Evolutionary conservation across 495 filamentous ascomycete species (phyloP).

Genomic region (Penicillium paradoxum): DNA sequence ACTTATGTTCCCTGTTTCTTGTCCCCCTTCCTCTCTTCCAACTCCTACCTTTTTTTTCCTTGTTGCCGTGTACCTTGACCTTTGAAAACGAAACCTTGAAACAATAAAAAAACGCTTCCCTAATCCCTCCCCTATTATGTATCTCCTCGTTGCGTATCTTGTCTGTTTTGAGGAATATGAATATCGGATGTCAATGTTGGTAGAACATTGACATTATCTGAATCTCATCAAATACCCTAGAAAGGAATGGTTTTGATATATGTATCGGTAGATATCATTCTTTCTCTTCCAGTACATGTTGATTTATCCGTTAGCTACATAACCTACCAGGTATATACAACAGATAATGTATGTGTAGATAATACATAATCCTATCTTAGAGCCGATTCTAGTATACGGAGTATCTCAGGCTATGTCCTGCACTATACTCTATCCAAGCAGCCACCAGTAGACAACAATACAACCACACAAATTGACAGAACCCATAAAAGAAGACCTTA

Average conservation of each 20-base stretch:
- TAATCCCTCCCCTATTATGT: background rate
- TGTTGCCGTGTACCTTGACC: slow-evolving; percentile 2
- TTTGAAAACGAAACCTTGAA: slow-evolving; percentile 3
- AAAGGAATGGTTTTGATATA: background rate
- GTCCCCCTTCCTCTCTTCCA: background rate
- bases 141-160: background rate
- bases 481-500: no score
- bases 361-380: no score
- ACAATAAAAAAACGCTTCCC: slow-evolving; percentile 6
- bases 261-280: no score
- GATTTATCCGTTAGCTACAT: no score
- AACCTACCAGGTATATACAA: no score
- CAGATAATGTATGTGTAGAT: no score
- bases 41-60: background rate
- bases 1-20: background rate
- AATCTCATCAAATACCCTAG: background rate
- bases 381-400: no score
- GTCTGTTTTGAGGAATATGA: background rate
- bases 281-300: background rate
- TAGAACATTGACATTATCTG: background rate
- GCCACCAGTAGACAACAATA: no score
- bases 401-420: no score
- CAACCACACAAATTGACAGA: no score
- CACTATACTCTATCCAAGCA: no score
- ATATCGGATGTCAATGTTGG: background rate